Evolutionary conservation across 1,139 yeast species (phyloP), one percentile per base, ranked within the genome.

Genomic region (Suhomyces maxii): DNA sequence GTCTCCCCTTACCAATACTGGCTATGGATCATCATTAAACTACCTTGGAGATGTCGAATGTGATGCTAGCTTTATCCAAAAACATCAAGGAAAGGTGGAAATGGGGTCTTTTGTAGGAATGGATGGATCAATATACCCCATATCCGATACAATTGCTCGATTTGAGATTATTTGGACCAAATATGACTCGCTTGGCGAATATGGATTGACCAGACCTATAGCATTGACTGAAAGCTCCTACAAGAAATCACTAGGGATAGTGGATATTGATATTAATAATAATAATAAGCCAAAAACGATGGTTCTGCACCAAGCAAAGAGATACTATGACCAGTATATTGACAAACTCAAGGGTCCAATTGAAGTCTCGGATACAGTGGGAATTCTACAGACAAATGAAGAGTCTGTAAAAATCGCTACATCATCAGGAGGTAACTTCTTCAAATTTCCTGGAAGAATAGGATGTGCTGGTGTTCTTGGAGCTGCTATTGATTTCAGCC

Each of bases 381-480:
- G 77, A 0, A 28, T 70, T 0, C 51, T 66, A 1, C 56, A 59
- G 42, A 51, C 48, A 25, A 32, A 28, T 9, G 2, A 8, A 4
- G 28, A 41, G 6, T 37, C 39, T n/a, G 63, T 71, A 0, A 55
- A 57, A 0, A 46, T 71, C 1, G 76, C 70, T 0, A 58, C 77
- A 0, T 77, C 83, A 0, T 77, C 82, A 0, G 84, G 84, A 2
- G 84, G 84, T 0, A 76, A 76, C 49, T 67, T 76, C 49, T 71
- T 77, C 54, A 77, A 79, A 51, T 49, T 68, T 1, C 77, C 78
- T 0, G 81, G 82, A 0, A 54, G 84, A 45, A 64, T 78, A 4
- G 83, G 84, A 7, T 79, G 83, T 61, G 81, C 84, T 23, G 83
- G 78, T 0, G 53, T 77, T 0, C 55, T 71, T 1, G 83, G 84